Evolutionary conservation across 176 grass and related monocot species (phyloP).

Genomic region (Poa annua): DNA sequence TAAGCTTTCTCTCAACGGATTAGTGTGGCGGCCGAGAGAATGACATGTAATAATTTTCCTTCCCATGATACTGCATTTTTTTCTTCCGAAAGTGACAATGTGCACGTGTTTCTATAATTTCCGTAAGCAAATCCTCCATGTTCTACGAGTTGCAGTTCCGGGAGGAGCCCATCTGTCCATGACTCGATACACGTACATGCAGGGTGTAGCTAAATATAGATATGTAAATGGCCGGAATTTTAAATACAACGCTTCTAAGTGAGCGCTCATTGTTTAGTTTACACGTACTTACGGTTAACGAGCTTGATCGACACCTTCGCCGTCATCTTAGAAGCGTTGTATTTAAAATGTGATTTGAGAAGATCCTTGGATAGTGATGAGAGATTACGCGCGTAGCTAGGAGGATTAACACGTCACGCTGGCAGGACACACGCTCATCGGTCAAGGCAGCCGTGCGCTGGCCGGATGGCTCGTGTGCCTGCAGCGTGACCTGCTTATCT

Average conservation of each 20-base stretch:
- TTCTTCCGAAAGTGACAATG: background rate
- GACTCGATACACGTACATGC: background rate
- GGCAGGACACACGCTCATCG: too few species aligned
- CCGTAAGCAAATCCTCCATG: background rate
- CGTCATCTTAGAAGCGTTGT: too few species aligned
- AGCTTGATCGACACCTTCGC: too few species aligned
- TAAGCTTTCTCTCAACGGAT: too few species aligned
- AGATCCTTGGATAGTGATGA: background rate
- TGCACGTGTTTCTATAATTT: background rate
- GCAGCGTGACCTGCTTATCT: too few species aligned
- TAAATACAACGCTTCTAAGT: too few species aligned
- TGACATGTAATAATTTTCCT: background rate
- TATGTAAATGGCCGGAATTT: too few species aligned
- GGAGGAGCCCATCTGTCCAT: background rate
- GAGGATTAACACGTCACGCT: background rate
- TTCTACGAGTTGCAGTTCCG: background rate
- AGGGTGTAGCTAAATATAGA: too few species aligned
- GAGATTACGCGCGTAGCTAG: background rate
- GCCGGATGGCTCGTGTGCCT: too few species aligned
- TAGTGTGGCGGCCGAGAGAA: background rate
- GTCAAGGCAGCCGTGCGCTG: too few species aligned
- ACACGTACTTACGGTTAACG: background rate
- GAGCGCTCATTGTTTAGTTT: too few species aligned
- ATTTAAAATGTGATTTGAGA: background rate
- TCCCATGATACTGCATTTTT: background rate